These are phyloP conservation scores for Pisolithus microcarpus DNA, from an alignment of 768 basidiomycete species.

Conservation along the genomic window DNA sequence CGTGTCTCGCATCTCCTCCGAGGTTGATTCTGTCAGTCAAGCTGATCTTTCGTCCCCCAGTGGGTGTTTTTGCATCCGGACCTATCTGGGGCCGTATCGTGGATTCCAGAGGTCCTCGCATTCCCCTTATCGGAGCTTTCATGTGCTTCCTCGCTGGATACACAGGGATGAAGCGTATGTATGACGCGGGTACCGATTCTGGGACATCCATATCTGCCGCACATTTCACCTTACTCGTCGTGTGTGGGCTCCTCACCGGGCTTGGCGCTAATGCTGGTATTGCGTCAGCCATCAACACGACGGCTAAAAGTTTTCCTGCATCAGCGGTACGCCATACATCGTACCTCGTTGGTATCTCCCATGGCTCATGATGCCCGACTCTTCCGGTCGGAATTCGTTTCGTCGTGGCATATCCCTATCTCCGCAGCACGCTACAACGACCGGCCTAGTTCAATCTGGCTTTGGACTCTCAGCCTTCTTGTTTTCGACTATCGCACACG, in stretches of 20 bases:
- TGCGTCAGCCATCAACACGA: conserved; percentile 65
- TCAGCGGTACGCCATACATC: conserved; percentile 41
- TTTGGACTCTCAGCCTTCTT: conserved; percentile 90
- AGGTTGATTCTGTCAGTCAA: background rate
- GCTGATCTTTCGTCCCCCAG: conserved; percentile 26
- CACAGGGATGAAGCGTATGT: conserved; percentile 62
- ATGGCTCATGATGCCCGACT: background rate
- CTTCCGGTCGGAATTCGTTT: background rate
- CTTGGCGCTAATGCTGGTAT: conserved; percentile 70
- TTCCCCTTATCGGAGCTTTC: conserved; percentile 54
- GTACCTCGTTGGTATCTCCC: background rate
- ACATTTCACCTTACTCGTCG: conserved; percentile 44
- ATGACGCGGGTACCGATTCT: conserved; percentile 43
- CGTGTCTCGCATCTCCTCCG: conserved; percentile 22
- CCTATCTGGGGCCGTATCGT: conserved; percentile 77
- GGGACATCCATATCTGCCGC: conserved; percentile 33
- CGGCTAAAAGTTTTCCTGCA: conserved; percentile 78
- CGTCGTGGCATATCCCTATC: background rate
- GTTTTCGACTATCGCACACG: conserved; percentile 71
- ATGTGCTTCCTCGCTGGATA: conserved; percentile 65
- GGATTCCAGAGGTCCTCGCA: conserved; percentile 65
- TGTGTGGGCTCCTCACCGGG: conserved; percentile 69
- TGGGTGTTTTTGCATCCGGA: conserved; percentile 71
- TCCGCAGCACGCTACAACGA: conserved; percentile 62
- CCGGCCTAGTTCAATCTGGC: conserved; percentile 78